Base-by-base conservation (phyloP, 2,329 filamentous ascomycete genomes). In the Fusarium staphyleae region DNA sequence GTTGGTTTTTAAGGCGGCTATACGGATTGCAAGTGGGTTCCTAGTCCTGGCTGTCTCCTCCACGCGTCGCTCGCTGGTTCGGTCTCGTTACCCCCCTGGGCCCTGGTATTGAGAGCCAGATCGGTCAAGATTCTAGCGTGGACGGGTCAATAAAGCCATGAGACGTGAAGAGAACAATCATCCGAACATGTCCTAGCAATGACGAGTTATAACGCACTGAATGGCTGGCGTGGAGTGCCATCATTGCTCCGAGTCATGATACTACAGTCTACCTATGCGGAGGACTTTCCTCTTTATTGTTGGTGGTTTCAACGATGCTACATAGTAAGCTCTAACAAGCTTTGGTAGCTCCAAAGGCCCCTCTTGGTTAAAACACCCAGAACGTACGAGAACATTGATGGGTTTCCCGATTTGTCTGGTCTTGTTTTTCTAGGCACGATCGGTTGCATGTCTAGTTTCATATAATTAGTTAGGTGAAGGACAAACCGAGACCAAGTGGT, bases 181-280 rank as follows among this genome's bases (percentile, higher is more conserved):
- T 48, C 29, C 30, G 36, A 48, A 48, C 36, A 42, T 14, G 35
- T 35, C 24, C 22, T 24, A 26, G 12, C 10, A 19, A 30, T 33
- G 44, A 40, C 28, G 35, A 35, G n/a, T 35, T 32, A 15, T 11
- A 1, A 24, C 12, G 19, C 29, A 36, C 18, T 46, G 40, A 46
- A 41, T 35, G 46, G 35, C 24, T 18, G 34, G 18, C 15, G 22
- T 33, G 87, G 84, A 87, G 87, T 83, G 87, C 87, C 84, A 83
- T 87, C 13, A 29, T 15, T 14, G 19, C 9, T 13, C 37, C 37
- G 44, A 42, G 49, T 48, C 49, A 48, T 33, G 9, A 10, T 8
- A 22, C 22, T 19, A 5, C 22, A 24, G 8, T 22, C 22, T 35
- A 36, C 19, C 29, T 41, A 5, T 4, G n/a, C 6, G 14, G 22